These are phyloP conservation scores for Phaeoacremonium minimum DNA, from an alignment of 2,329 filamentous ascomycete genomes.

Conservation along the genomic window DNA sequence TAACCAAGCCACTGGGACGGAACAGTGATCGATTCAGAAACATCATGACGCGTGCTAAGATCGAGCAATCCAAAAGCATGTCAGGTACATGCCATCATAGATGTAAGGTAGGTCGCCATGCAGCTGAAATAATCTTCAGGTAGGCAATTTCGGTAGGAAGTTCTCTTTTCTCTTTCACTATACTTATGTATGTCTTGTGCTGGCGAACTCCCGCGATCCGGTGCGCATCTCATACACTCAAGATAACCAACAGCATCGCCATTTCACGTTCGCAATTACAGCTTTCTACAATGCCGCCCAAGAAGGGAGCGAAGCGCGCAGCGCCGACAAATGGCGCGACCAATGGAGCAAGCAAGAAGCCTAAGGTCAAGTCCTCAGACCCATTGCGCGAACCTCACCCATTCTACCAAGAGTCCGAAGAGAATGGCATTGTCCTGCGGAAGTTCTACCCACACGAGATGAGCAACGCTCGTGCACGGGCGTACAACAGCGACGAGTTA, in stretches of 20 bases:
- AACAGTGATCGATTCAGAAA: background rate
- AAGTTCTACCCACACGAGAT: slow-evolving; percentile 85
- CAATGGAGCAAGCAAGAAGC: slow-evolving; percentile 10
- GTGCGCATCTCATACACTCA: background rate
- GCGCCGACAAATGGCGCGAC: slow-evolving; percentile 11
- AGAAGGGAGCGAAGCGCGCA: slow-evolving; percentile 19
- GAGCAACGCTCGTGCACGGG: slow-evolving; percentile 70
- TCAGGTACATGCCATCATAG: background rate
- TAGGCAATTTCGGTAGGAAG: background rate
- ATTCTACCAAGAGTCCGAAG: slow-evolving; percentile 38
- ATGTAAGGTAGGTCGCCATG: background rate
- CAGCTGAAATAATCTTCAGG: background rate
- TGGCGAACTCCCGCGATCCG: background rate
- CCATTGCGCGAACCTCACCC: slow-evolving; percentile 41
- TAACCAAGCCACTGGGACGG: background rate
- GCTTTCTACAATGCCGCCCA: slow-evolving; percentile 19
- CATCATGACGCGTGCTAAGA: background rate
- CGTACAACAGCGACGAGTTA: slow-evolving; percentile 68
- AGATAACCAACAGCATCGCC: background rate
- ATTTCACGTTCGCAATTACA: too few relatives aligned
- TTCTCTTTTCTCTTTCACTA: background rate
- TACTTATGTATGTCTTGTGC: background rate
- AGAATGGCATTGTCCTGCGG: slow-evolving; percentile 61
- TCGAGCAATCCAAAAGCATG: background rate
- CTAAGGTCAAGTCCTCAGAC: slow-evolving; percentile 14